Base-by-base conservation (phyloP, 495 filamentous ascomycete species). In the Viridothelium virens region DNA sequence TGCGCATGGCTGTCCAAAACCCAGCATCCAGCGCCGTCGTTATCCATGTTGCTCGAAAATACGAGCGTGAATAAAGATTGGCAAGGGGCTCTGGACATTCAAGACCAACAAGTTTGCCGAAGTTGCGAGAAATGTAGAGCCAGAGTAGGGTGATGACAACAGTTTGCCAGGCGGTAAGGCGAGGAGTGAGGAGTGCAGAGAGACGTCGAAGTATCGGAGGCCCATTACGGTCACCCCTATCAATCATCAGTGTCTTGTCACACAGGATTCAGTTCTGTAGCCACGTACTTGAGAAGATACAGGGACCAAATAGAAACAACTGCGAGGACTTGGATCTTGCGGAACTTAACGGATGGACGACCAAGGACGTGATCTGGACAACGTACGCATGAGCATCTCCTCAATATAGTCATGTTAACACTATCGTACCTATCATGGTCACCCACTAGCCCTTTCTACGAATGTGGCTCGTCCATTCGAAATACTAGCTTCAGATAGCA, bases 1-100 rank as follows among this genome's bases (percentile, higher is more conserved):
- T 89, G 64, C 86, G 88, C 94, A 98, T 98, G 4, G 94, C 95
- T 0, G 91, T 96, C 94, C 94, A 98, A 76, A 96, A 98, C 0
- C 94, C 94, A 10, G 94, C 94, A 74, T 98, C 94, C 65, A 98
- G 76, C 0, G 91, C 94, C 0, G 94, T 98, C 47, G 93, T 88
- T 33, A 96, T 85, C 94, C 93, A 97, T 79, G 94, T 97, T 72
- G 94, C 95, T 61, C 95, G 87, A 77, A 97, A 98, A 78, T 95
- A 98, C n/a, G 89, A 87, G 56, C 91, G 82, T 56, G 88, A 90
- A 77, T 98, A 98, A 71, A 97, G 87, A 74, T 96, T 96, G 62
- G 92, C 89, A 69, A 98, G 80, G 31, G 94, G 94, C 66, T 98
- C 94, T 14, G 94, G 94, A 68, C 87, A 90, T 71, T 96, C 94